phyloP scores from a whole-genome alignment of 2,329 filamentous ascomycete genomes.

The Pseudofabraea citricarpa region DNA sequence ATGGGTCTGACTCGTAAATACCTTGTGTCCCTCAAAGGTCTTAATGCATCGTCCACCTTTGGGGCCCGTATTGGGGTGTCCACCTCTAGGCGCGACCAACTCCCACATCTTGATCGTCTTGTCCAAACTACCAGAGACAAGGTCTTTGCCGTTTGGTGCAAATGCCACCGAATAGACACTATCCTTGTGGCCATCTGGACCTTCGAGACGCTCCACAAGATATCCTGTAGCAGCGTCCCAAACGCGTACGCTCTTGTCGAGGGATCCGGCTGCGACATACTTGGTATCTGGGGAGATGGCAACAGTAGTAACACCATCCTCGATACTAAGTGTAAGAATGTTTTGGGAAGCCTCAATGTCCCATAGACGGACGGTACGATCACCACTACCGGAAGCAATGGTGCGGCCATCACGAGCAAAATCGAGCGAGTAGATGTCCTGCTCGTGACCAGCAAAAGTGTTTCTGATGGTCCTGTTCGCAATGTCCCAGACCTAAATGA shows the following conservation, averaged over 20 bases:
- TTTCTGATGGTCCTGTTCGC: slow-evolving; percentile 76
- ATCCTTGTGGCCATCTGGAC: slow-evolving; percentile 91
- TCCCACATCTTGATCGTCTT: slow-evolving; percentile 99
- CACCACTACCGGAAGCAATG: slow-evolving; percentile 92
- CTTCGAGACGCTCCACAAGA: slow-evolving; percentile 86
- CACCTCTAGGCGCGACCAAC: slow-evolving; percentile 65
- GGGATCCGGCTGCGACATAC: slow-evolving; percentile 87
- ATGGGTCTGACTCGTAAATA: slow-evolving; percentile 33
- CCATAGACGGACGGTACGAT: slow-evolving; percentile 93
- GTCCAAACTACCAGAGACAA: slow-evolving; percentile 91
- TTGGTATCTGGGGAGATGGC: slow-evolving; percentile 95
- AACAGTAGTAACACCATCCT: slow-evolving; percentile 95
- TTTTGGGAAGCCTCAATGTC: slow-evolving; percentile 83
- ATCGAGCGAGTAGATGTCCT: slow-evolving; percentile 96
- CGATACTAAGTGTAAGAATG: slow-evolving; percentile 82
- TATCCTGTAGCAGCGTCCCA: slow-evolving; percentile 89
- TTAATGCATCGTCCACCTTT: slow-evolving; percentile 92
- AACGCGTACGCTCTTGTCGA: slow-evolving; percentile 96
- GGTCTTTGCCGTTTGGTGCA: slow-evolving; percentile 84
- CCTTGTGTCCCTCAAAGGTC: slow-evolving; percentile 95
- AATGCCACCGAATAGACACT: slow-evolving; percentile 97
- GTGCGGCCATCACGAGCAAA: slow-evolving; percentile 90
- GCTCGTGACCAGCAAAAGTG: slow-evolving; percentile 93
- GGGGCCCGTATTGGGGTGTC: slow-evolving; percentile 59
- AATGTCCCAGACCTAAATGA: slow-evolving; percentile 88